These are phyloP conservation scores for Neurospora sp. DNA, from an alignment of 495 filamentous ascomycete species.

Conservation along the genomic window DNA sequence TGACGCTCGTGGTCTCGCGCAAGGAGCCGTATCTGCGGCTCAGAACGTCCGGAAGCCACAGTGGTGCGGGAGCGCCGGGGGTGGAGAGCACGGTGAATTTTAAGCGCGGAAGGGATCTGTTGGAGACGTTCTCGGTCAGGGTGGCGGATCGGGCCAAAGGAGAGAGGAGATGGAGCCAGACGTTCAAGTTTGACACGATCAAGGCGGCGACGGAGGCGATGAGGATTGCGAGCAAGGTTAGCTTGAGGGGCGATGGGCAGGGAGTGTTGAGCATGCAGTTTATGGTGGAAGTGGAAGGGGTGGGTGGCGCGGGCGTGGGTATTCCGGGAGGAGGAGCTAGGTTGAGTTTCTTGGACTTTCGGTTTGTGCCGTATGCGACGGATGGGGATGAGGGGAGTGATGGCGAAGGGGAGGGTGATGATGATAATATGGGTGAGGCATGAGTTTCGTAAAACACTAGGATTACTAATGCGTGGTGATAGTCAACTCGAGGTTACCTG, in stretches of 20 bases:
- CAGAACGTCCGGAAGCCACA: slow-evolving; percentile 31
- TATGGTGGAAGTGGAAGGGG: slow-evolving; percentile 73
- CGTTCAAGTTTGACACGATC: slow-evolving; percentile 77
- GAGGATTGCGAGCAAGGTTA: slow-evolving; percentile 85
- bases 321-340: neutral
- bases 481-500: neutral
- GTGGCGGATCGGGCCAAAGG: slow-evolving; percentile 6
- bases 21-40: slow-evolving; percentile 64
- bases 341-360: slow-evolving; percentile 38
- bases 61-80: slow-evolving; percentile 39
- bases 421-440: slow-evolving; percentile 8
- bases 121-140: slow-evolving; percentile 66
- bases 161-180: slow-evolving; percentile 36
- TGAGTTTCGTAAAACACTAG: neutral
- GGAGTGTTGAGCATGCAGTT: slow-evolving; percentile 93
- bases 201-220: slow-evolving; percentile 78
- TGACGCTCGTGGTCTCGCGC: slow-evolving; percentile 54
- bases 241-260: slow-evolving; percentile 73
- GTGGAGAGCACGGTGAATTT: slow-evolving; percentile 79
- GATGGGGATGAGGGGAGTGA: slow-evolving; percentile 28
- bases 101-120: slow-evolving; percentile 56
- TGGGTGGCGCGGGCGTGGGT: neutral
- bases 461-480: neutral
- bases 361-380: slow-evolving; percentile 40
- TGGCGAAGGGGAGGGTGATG: slow-evolving; percentile 10